Evolutionary conservation across 441 rosid genomes (phyloP), one percentile per base, ranked within the genome.

Genomic region (Aquilaria agallochum): DNA sequence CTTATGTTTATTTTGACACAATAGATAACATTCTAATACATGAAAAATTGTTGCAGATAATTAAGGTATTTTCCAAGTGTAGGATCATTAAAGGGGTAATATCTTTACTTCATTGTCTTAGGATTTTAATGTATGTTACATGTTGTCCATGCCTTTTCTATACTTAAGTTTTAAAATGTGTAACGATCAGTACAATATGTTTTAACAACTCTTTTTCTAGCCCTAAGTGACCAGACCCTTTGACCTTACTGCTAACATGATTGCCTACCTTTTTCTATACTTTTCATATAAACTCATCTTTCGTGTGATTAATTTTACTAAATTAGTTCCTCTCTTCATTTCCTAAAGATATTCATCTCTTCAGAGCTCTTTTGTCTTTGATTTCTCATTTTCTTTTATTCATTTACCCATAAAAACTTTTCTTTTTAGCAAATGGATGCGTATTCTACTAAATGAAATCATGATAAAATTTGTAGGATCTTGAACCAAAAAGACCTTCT

Each of bases 71-170:
- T 69, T 86, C 97, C 70, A 95, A 95, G 82, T 95, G 99, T 58
- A 97, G 99, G 67, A 83, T 92, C 74, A 87, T 95, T 65, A 95
- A 89, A 73, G 99, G 89, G 97, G 99, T 92, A 81, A 52, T 32
- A 56, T 56, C 42, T 40, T 36, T 36, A 36, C 42, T 36, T 36
- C 3, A 20, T 20, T 20, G 7, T 8, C 42, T 8, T 36, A 36
- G 42, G 42, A 36, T 36, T 36, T 8, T 36, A 36, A 5, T 36
- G 42, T 36, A 4, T 36, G 42, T 36, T 36, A 2, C 27, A 20
- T 20, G 27, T 20, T 36, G 42, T 36, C 42, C 42, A 20, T 36
- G 5, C 42, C 0, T 5, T 36, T 36, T 36, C 42, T 36, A 8
- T 36, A 36, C 42, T 4, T 36, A 36, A 36, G 42, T 36, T 36